Evolutionary conservation across 495 filamentous ascomycete genomes (phyloP).

Genomic region (Penicillium salamii): DNA sequence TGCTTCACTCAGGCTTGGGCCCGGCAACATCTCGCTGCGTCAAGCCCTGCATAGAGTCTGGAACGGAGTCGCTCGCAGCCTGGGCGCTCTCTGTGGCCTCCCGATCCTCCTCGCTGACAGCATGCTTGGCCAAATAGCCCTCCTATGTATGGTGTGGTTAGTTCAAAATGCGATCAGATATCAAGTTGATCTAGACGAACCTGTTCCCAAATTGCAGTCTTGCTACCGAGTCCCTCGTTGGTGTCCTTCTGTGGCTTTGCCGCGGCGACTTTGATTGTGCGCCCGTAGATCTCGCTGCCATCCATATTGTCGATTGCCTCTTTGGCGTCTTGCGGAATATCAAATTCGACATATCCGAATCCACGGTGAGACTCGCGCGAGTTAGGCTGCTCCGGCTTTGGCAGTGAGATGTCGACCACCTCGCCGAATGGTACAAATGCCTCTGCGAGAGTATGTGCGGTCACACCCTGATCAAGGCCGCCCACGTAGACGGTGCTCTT

Average conservation of each 20-base stretch:
- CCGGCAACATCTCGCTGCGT: conserved; percentile 93
- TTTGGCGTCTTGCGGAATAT: conserved; percentile 77
- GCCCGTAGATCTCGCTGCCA: conserved; percentile 90
- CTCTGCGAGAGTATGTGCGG: conserved; percentile 69
- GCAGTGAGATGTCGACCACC: conserved; percentile 83
- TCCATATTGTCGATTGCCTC: conserved; percentile 99
- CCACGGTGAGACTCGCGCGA: conserved; percentile 77
- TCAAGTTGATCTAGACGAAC: conserved; percentile 50
- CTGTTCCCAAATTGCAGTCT: conserved; percentile 98
- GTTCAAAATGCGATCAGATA: conserved; percentile 20
- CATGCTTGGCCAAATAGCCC: conserved; percentile 87
- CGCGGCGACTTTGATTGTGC: conserved; percentile 84
- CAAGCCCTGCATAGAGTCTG: conserved; percentile 94
- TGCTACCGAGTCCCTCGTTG: conserved; percentile 82
- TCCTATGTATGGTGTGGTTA: conserved; percentile 56
- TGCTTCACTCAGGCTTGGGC: conserved; percentile 69
- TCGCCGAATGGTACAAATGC: conserved; percentile 97
- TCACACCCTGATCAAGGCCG: conserved; percentile 79
- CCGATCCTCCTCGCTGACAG: conserved; percentile 83
- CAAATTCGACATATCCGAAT: conserved; percentile 96
- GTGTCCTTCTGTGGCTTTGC: conserved; percentile 91
- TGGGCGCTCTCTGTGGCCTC: conserved; percentile 58
- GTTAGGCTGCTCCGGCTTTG: conserved; percentile 73
- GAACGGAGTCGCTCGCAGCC: conserved; percentile 49
- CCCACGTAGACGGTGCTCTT: conserved; percentile 89